Evolutionary conservation across 73 alveolate species (phyloP).

Genomic region (Blepharisma japonicum): DNA sequence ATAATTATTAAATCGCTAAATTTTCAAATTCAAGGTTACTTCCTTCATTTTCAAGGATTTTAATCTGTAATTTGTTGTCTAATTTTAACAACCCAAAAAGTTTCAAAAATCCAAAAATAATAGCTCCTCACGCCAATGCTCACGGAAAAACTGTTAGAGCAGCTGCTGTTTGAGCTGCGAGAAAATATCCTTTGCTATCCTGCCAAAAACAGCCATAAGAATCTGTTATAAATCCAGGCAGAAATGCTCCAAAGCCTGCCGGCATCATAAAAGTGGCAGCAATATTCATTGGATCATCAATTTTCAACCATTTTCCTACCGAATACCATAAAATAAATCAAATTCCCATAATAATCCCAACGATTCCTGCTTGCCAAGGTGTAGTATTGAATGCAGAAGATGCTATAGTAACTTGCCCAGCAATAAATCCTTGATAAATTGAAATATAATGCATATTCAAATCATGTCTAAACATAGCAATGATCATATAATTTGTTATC

Average conservation of each 20-base stretch:
- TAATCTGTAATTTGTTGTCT: neutral
- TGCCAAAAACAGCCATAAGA: neutral
- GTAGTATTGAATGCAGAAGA: conserved; percentile 11
- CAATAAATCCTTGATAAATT: conserved; percentile 15
- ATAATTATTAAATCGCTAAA: no score
- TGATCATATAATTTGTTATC: neutral
- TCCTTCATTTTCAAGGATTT: no score
- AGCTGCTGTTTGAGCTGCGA: conserved; percentile 5
- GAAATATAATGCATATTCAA: neutral
- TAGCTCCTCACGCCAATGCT: neutral
- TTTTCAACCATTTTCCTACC: neutral
- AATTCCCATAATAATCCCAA: neutral
- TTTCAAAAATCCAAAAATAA: neutral
- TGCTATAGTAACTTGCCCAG: conserved; percentile 5
- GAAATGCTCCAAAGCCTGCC: neutral
- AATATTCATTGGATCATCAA: neutral
- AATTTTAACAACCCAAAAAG: neutral
- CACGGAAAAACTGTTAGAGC: neutral
- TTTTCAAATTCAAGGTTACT: no score
- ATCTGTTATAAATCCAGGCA: conserved; percentile 9
- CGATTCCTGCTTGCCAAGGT: conserved; percentile 23
- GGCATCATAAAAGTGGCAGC: conserved; percentile 13
- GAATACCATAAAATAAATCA: neutral
- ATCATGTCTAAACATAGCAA: neutral
- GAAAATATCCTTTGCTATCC: conserved; percentile 7